Conservation (phyloP, 257 asterid genomes). For the Asclepias syriaca region DNA sequence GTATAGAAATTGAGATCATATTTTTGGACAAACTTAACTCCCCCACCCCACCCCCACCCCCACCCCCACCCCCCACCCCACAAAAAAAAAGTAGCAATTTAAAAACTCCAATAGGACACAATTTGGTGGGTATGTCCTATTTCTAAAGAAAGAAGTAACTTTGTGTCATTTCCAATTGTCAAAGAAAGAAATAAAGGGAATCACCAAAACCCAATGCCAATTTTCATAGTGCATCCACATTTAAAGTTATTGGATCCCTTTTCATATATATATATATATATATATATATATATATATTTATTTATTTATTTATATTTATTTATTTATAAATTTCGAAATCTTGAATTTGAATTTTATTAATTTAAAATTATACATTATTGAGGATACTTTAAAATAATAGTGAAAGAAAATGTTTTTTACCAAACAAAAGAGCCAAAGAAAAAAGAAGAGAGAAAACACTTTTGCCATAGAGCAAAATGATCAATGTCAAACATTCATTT, state of each 20-base stretch:
- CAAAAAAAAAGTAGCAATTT: neutral
- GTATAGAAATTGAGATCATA: no score
- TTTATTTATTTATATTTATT: no score
- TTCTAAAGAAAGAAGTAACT: neutral
- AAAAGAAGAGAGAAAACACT: no score
- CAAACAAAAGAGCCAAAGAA: neutral
- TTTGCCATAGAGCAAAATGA: neutral
- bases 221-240: neutral
- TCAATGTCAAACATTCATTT: neutral
- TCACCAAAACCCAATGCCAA: neutral
- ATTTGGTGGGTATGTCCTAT: neutral
- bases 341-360: no score
- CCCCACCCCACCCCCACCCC: no score
- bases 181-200: neutral
- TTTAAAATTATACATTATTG: no score
- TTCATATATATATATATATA: no score
- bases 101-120: neutral
- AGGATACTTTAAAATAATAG: no score
- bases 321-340: no score
- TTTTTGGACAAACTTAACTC: no score
- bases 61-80: no score
- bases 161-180: neutral
- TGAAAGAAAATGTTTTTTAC: neutral
- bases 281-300: no score
- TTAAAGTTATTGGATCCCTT: neutral